Conservation (phyloP, 495 filamentous ascomycete species). For the Daldinia decipiens region DNA sequence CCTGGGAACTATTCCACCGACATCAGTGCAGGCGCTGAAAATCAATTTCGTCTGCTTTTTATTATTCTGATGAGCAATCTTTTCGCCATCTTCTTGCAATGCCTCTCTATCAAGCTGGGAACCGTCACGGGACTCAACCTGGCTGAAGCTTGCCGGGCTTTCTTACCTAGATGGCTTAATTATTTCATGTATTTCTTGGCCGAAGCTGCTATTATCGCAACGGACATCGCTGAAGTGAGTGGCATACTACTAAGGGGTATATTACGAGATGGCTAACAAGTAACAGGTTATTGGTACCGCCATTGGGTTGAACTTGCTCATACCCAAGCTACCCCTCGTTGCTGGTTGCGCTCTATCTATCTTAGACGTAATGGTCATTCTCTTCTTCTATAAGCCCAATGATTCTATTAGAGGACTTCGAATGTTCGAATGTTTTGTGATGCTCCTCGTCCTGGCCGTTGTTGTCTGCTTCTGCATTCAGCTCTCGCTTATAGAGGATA, state of each 20-base stretch:
- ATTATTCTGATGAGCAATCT: slow-evolving; percentile 84
- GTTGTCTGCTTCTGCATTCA: slow-evolving; percentile 93
- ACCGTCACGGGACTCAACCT: slow-evolving; percentile 87
- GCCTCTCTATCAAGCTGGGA: slow-evolving; percentile 83
- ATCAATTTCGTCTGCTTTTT: slow-evolving; percentile 76
- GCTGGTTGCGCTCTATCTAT: slow-evolving; percentile 90
- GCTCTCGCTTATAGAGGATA: slow-evolving; percentile 77
- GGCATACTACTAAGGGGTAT: not conserved
- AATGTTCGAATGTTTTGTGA: slow-evolving; percentile 83
- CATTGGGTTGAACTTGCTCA: slow-evolving; percentile 86
- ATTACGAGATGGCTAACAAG: slow-evolving; percentile 15
- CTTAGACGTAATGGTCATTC: slow-evolving; percentile 82
- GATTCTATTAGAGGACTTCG: slow-evolving; percentile 78
- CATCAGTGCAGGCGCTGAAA: slow-evolving; percentile 75
- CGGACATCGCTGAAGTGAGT: slow-evolving; percentile 82
- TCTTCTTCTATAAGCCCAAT: slow-evolving; percentile 84
- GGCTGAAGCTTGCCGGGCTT: slow-evolving; percentile 78
- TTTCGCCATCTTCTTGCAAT: slow-evolving; percentile 85
- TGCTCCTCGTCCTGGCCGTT: slow-evolving; percentile 80
- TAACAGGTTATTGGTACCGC: slow-evolving; percentile 85
- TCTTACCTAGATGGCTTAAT: slow-evolving; percentile 81
- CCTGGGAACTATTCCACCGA: slow-evolving; percentile 89
- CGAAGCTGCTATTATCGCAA: slow-evolving; percentile 85
- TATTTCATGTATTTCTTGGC: slow-evolving; percentile 77
- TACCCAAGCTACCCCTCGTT: slow-evolving; percentile 79